These are phyloP conservation scores for Teratosphaeria gauchensis DNA, from an alignment of 2,329 filamentous ascomycete genomes.

Conservation along the genomic window DNA sequence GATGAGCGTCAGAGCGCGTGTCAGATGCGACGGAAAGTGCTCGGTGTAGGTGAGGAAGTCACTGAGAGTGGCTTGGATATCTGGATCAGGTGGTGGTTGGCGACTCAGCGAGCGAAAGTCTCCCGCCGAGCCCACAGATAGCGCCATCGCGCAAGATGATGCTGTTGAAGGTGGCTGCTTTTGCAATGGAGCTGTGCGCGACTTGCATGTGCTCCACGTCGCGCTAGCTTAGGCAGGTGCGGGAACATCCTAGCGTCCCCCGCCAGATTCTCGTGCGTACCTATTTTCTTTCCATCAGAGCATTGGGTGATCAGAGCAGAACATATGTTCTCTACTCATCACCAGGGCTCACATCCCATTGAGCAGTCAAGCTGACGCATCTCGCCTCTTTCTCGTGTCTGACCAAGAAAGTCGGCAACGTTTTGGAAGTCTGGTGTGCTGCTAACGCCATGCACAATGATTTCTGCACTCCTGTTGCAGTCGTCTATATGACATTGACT, in stretches of 20 bases:
- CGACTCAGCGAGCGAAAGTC: slow-evolving; percentile 25
- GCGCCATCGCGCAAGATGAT: background rate
- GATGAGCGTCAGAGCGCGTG: slow-evolving; percentile 54
- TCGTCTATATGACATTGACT: no score
- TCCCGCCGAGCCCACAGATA: slow-evolving; percentile 9
- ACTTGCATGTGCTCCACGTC: background rate
- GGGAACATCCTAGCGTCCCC: background rate
- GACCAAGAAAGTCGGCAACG: no score
- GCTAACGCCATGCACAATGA: no score
- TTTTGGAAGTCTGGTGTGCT: no score
- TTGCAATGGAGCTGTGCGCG: background rate
- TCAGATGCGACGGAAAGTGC: slow-evolving; percentile 56
- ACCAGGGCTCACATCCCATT: no score
- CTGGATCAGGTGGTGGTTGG: slow-evolving; percentile 41
- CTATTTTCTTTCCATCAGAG: no score
- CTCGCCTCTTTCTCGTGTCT: no score
- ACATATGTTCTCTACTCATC: no score
- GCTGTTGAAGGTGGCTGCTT: background rate
- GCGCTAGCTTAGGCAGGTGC: background rate
- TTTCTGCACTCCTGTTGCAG: no score
- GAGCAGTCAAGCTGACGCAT: no score
- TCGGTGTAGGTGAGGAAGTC: slow-evolving; percentile 62
- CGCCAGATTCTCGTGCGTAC: no score
- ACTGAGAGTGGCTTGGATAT: slow-evolving; percentile 56
- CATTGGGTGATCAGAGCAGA: no score